Conservation (phyloP, 2,329 filamentous ascomycete genomes). For the Fusarium hostae region DNA sequence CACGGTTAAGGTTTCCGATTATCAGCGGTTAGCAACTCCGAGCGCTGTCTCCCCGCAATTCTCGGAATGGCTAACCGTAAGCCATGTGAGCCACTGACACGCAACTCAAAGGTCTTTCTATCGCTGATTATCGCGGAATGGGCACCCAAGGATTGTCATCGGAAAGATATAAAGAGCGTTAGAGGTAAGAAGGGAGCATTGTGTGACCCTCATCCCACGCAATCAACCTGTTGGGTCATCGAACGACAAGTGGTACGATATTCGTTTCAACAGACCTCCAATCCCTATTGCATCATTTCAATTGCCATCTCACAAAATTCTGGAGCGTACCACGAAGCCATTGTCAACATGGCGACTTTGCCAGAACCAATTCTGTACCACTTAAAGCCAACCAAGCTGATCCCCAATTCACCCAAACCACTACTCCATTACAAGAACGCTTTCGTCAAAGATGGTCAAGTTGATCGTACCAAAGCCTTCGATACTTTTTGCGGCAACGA, state of each 20-base stretch:
- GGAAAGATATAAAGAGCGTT: neutral
- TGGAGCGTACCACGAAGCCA: accelerated
- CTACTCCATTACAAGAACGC: constrained; percentile 11
- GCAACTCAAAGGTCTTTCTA: no score
- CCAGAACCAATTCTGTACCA: constrained; percentile 12
- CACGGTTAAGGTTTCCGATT: constrained; percentile 2
- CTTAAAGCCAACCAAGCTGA: constrained; percentile 15
- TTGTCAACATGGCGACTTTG: neutral
- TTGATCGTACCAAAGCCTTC: constrained; percentile 4
- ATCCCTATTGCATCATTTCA: no score
- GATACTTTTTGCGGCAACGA: constrained; percentile 6
- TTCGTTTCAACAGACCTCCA: accelerated
- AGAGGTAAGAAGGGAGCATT: neutral
- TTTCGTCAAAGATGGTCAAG: constrained; percentile 3
- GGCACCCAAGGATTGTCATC: no score
- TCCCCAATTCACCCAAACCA: constrained; percentile 17
- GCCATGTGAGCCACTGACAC: no score
- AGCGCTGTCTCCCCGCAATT: neutral
- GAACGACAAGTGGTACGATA: neutral
- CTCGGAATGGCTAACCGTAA: constrained; percentile 10
- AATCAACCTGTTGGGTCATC: no score
- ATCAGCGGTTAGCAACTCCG: neutral
- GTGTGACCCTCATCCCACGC: neutral
- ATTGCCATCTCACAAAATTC: no score
- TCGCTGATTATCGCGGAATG: no score